A percentile compares a stretch with the other conserved stretches of the same genome.
phyloP scores from a whole-genome alignment of 202 grass and related monocot species.

The Bolboschoenoplectus hybrid region DNA sequence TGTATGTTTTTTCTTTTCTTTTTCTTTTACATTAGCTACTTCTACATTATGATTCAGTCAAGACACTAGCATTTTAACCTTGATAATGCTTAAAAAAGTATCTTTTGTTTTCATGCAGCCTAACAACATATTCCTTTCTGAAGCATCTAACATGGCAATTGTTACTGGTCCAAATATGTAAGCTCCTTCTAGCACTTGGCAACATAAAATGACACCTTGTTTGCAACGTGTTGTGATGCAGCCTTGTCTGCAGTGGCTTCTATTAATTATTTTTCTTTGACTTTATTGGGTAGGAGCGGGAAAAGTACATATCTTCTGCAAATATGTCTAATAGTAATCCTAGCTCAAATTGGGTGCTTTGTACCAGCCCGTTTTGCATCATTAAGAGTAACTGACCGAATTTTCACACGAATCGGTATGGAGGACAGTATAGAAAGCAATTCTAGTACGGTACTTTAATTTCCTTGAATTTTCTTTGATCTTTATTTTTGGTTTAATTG shows the following conservation, averaged over 20 bases:
- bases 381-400: conserved; percentile 71
- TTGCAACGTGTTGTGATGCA: conserved; percentile 1
- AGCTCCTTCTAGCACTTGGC: conserved; percentile 43
- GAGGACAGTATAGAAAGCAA: conserved; percentile 88
- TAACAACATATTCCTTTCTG: conserved; percentile 88
- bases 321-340: conserved; percentile 91
- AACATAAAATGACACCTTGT: background rate
- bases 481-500: background rate
- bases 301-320: conserved; percentile 99
- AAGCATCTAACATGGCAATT: conserved; percentile 98
- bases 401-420: conserved; percentile 91
- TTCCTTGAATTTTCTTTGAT: conserved; percentile 10
- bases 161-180: conserved; percentile 96
- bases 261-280: conserved; percentile 40
- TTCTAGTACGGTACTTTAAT: conserved; percentile 70
- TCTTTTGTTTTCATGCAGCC: conserved; percentile 52
- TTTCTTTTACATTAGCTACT: conserved; percentile 34
- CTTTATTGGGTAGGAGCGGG: conserved; percentile 73
- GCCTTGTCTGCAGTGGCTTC: background rate
- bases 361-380: conserved; percentile 96
- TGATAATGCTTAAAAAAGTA: conserved; percentile 22
- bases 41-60: conserved; percentile 35
- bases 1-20: conserved; percentile 54
- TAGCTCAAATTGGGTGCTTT: conserved; percentile 93
- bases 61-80: conserved; percentile 13